Conservation (phyloP, 805 yeast genomes). For the Metschnikowia lunata region DNA sequence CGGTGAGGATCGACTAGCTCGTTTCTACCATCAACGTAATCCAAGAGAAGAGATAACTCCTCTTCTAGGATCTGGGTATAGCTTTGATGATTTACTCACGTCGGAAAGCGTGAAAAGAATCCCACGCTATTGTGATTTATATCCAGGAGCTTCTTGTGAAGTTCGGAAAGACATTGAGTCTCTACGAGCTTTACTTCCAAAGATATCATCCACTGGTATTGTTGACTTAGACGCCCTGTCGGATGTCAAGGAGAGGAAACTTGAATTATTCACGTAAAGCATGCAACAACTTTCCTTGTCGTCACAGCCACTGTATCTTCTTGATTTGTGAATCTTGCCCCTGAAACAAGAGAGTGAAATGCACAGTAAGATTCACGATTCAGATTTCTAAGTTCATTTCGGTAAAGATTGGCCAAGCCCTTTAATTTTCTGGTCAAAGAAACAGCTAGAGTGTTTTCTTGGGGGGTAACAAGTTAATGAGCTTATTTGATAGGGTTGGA, state of each 20-base stretch:
- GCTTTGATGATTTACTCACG: constrained; percentile 3
- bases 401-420: no score
- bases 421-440: no score
- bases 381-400: no score
- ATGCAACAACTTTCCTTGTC: no score
- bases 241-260: constrained; percentile 10
- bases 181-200: constrained; percentile 8
- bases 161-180: constrained; percentile 3
- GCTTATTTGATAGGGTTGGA: no score
- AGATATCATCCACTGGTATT: constrained; percentile 1
- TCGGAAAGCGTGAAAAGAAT: constrained; percentile 1
- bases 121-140: constrained; percentile 5
- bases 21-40: constrained; percentile 7
- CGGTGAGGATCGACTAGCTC: constrained; percentile 33
- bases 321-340: no score
- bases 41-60: constrained; percentile 13
- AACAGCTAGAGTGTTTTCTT: no score
- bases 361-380: no score
- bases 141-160: constrained; percentile 1
- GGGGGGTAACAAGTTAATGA: no score
- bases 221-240: background rate
- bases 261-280: no score
- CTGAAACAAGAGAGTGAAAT: no score
- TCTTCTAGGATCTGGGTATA: constrained; percentile 3
- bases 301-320: no score